Evolutionary conservation across 108 stramenopile genomes (phyloP), one percentile per base, ranked within the genome.

Genomic region (Nitzschia palea): DNA sequence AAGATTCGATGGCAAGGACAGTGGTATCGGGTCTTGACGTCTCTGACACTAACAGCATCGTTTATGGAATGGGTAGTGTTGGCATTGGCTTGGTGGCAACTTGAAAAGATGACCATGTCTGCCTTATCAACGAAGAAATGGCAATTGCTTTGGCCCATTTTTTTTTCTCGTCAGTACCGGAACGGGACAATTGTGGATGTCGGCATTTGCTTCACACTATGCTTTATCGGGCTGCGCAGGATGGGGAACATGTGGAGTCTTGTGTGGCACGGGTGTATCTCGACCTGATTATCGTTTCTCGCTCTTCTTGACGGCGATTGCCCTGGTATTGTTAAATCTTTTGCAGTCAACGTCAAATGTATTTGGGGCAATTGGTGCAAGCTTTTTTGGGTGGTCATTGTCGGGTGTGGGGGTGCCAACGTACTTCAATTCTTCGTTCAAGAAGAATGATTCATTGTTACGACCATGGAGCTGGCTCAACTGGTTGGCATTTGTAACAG

Each of bases 111-210:
- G 17, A 23, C 51, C 18, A 65, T 5, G 23, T 43, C 4, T 1
- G 18, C 22, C 2, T 10, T 60, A 3, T 27, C 27, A 3, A 34
- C 23, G 9, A 22, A 36, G 9, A 60, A 60, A 31, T 69, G 71
- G 78, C 34, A 64, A 22, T 27, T 56, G 14, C 64, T 40, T n/a
- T 68, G 62, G 60, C 55, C 67, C 36, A 29, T 53, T 37, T 9
- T 79, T 10, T 77, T n/a, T 70, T 30, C 2, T 58, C 2, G 15
- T 69, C 18, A 44, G 67, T 12, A 20, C 30, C 36, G 23, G 58
- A 17, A 81, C 75, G 25, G 80, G 80, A 26, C 70, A 72, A 34
- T 42, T 81, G 0, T 81, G 80, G 80, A 76, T 72, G 67, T 42
- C 72, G 42, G 73, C 60, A 5, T 80, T 70, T 47, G 55, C 71